Percentiles rank a stretch among this genome's conserved stretches.
Conservation (phyloP, 78 protist genomes). For the Chrysochromulina tobinii region DNA sequence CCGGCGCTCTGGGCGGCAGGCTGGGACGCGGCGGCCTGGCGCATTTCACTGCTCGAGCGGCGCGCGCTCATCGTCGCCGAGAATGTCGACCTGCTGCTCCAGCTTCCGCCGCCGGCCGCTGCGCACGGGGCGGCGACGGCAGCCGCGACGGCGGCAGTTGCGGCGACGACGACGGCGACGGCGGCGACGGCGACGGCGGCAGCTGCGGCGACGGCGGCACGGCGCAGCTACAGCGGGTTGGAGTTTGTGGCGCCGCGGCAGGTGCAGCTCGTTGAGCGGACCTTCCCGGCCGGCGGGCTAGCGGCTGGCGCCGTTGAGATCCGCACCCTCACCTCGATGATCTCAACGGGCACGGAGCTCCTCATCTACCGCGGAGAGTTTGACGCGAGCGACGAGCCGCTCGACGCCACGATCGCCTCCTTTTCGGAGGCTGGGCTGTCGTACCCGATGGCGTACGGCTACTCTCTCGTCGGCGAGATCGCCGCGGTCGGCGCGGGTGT, state of each 20-base stretch:
- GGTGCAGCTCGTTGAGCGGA: not conserved
- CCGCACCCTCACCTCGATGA: not conserved
- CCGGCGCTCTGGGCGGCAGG: not conserved
- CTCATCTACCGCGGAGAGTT: not conserved
- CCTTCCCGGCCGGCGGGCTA: not conserved
- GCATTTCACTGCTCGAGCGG: not conserved
- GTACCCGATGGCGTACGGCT: slow-evolving; percentile 14
- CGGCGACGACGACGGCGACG: too few species aligned
- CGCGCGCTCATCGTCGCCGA: not conserved
- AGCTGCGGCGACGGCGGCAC: too few species aligned
- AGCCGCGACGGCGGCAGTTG: too few species aligned
- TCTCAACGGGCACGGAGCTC: slow-evolving; percentile 6
- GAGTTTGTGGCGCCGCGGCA: not conserved
- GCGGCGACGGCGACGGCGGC: too few species aligned
- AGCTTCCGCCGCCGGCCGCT: not conserved
- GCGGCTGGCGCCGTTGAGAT: not conserved
- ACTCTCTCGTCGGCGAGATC: not conserved
- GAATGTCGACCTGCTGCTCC: not conserved
- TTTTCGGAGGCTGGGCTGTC: not conserved
- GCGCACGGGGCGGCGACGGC: too few species aligned
- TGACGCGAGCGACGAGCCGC: not conserved
- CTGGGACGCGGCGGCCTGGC: too few species aligned
- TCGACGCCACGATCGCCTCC: not conserved
- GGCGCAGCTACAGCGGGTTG: not conserved
- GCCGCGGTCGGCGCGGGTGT: not conserved